Evolutionary conservation across 129 eudicot genomes (phyloP).

Genomic region (Rutidosis leptorrhynchoides): DNA sequence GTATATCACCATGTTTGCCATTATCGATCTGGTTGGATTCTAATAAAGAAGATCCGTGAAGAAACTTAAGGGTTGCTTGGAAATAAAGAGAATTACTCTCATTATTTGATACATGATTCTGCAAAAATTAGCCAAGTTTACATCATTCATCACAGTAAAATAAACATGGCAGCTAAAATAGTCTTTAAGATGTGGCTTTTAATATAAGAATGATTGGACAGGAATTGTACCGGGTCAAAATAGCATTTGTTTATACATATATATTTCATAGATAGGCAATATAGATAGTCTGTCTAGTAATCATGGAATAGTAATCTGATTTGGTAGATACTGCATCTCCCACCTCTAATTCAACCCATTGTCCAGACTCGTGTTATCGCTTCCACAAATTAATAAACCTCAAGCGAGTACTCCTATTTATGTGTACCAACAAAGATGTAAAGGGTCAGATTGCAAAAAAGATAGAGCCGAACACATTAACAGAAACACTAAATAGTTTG

Average conservation of each 20-base stretch:
- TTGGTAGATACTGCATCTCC: conserved; percentile 49
- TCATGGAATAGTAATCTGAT: conserved; percentile 46
- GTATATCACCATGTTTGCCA: too few species aligned
- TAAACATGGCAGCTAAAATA: too few species aligned
- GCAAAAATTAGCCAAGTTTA: conserved; percentile 23
- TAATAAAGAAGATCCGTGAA: conserved; percentile 76
- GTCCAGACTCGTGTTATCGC: conserved; percentile 82
- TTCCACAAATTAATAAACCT: conserved; percentile 78
- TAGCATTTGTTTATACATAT: too few species aligned
- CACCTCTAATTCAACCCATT: conserved; percentile 84
- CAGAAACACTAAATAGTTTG: background rate
- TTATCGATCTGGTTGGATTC: conserved; percentile 62
- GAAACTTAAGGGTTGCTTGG: conserved; percentile 91
- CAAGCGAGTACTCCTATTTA: conserved; percentile 76
- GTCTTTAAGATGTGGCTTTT: background rate
- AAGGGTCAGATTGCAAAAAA: conserved; percentile 5
- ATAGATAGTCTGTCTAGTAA: too few species aligned
- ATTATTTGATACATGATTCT: conserved; percentile 62
- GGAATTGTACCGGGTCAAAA: background rate
- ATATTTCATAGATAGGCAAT: too few species aligned
- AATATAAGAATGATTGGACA: background rate
- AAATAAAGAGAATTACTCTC: conserved; percentile 79
- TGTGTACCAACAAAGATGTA: background rate
- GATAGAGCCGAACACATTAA: too few species aligned
- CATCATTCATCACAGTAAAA: conserved; percentile 13